A percentile compares a stretch with the other conserved stretches of the same genome.
These are phyloP conservation scores for Coemansia furcata DNA, from an alignment of 192 early-diverging fungal genomes.

Conservation along the genomic window DNA sequence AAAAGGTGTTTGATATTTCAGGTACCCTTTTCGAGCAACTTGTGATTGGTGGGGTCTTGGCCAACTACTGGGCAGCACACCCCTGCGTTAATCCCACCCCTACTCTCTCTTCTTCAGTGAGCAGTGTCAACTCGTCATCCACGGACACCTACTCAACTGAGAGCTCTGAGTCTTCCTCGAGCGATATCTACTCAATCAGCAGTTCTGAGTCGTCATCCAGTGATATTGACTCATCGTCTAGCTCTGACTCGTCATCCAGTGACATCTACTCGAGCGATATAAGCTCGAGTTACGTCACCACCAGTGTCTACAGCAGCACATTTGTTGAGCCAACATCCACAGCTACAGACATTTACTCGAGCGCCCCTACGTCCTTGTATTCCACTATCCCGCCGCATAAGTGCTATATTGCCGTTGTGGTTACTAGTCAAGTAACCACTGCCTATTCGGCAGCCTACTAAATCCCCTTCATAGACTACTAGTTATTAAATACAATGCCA, in stretches of 20 bases:
- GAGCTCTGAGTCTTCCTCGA: not conserved
- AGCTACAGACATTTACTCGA: not conserved
- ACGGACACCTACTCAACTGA: not conserved
- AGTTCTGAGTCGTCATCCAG: not conserved
- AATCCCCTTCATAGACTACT: not conserved
- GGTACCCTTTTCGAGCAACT: too few species aligned
- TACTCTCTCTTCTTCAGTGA: too few species aligned
- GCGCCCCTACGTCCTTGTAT: not conserved
- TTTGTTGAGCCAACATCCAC: not conserved
- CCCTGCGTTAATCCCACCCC: too few species aligned
- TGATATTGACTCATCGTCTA: not conserved
- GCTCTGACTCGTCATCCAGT: not conserved
- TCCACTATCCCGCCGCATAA: not conserved
- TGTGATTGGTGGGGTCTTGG: too few species aligned
- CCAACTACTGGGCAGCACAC: too few species aligned
- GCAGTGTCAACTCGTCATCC: not conserved
- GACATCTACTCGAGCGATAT: not conserved
- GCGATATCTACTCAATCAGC: not conserved
- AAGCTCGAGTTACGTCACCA: not conserved
- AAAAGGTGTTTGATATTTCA: too few species aligned
- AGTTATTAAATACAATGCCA: not conserved
- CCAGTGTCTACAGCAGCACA: not conserved
- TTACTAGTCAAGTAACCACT: not conserved
- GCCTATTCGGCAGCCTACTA: not conserved
- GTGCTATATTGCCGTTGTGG: not conserved